phyloP scores from a whole-genome alignment of 768 basidiomycete species.

The Mycena kentingensis region DNA sequence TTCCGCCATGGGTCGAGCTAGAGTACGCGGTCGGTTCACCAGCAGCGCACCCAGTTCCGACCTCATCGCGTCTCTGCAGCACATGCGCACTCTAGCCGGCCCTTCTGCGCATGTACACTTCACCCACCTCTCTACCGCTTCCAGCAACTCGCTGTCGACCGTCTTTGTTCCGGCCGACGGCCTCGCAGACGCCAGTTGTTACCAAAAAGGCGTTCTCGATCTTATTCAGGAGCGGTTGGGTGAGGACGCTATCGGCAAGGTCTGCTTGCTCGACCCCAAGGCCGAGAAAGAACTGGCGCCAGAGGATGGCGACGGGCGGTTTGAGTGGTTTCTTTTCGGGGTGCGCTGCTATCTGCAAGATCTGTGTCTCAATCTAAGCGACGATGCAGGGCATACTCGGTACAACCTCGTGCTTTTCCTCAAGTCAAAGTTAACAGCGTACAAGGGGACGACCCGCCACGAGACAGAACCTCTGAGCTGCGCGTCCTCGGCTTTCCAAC shows the following conservation, averaged over 20 bases:
- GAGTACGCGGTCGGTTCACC: conserved; percentile 73
- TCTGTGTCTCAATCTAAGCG: background rate
- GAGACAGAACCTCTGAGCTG: conserved; percentile 89
- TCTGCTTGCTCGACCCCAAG: conserved; percentile 94
- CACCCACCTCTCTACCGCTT: conserved; percentile 81
- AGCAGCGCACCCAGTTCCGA: conserved; percentile 4
- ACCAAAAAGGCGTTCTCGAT: conserved; percentile 56
- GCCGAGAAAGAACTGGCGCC: conserved; percentile 70
- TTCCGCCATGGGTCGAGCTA: conserved; percentile 89
- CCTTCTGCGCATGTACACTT: conserved; percentile 68
- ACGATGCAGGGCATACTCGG: conserved; percentile 61
- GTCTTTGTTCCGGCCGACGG: conserved; percentile 29
- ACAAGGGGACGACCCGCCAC: conserved; percentile 90
- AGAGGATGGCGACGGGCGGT: conserved; percentile 72
- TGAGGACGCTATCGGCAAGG: conserved; percentile 51
- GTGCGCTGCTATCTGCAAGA: conserved; percentile 42
- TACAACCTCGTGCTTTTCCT: conserved; percentile 22
- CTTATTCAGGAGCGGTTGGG: conserved; percentile 47
- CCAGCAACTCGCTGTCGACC: conserved; percentile 53
- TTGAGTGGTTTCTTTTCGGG: conserved; percentile 91
- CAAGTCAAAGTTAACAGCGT: background rate
- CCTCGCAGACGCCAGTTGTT: conserved; percentile 45
- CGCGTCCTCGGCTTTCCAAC: conserved; percentile 84
- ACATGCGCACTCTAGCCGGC: conserved; percentile 83
- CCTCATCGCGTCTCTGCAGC: conserved; percentile 42